Conservation (phyloP, 306 rosid genomes). For the Castanospermum australe region DNA sequence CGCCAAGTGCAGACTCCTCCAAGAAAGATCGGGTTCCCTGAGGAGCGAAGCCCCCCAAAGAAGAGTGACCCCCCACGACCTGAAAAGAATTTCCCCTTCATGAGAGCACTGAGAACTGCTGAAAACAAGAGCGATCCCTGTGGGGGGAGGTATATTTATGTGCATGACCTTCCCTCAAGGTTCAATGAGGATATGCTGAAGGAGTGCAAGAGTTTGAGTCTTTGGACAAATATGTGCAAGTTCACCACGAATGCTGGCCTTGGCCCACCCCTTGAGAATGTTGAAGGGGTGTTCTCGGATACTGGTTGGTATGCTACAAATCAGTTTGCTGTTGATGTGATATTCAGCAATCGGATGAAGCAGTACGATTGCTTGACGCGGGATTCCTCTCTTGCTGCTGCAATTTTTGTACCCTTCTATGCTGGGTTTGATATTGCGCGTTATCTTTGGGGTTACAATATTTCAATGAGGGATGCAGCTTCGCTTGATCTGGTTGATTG, state of each 20-base stretch:
- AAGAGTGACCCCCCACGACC: background rate
- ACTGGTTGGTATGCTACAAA: constrained; percentile 95
- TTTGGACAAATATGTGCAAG: constrained; percentile 98
- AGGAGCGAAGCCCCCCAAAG: constrained; percentile 1
- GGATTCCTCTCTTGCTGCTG: constrained; percentile 85
- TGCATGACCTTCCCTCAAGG: constrained; percentile 87
- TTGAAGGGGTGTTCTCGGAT: constrained; percentile 73
- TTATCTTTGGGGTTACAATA: constrained; percentile 90
- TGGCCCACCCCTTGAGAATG: constrained; percentile 89
- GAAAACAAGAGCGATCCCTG: constrained; percentile 83
- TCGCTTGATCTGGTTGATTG: constrained; percentile 80
- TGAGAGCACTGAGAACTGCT: constrained; percentile 55
- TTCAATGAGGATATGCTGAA: constrained; percentile 90
- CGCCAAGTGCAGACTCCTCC: constrained; percentile 8
- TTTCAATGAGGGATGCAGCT: constrained; percentile 78
- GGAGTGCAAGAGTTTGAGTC: constrained; percentile 66
- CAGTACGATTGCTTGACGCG: constrained; percentile 82
- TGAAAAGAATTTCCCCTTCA: constrained; percentile 44
- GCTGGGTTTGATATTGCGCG: constrained; percentile 97
- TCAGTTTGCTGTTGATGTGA: constrained; percentile 92
- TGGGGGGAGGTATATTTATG: constrained; percentile 81
- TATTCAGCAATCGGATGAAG: constrained; percentile 86
- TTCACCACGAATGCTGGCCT: constrained; percentile 89
- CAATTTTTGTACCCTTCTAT: constrained; percentile 93
- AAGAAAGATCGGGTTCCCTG: background rate